phyloP scores from a whole-genome alignment of 495 filamentous ascomycete species.

The Aspergillus diversus region DNA sequence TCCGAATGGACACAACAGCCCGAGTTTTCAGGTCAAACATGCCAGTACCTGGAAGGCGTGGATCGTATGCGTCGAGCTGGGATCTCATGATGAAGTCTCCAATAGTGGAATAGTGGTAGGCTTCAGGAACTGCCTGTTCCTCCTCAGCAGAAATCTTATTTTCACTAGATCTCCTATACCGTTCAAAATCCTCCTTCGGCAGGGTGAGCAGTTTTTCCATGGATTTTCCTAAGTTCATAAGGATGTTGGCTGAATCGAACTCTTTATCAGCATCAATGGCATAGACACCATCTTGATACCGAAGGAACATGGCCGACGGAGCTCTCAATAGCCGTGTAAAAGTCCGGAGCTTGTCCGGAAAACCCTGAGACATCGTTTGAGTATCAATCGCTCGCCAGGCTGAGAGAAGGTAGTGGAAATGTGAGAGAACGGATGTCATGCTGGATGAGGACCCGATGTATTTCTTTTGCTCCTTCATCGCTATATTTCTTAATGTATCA shows the following conservation, averaged over 20 bases:
- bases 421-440: constrained; percentile 84
- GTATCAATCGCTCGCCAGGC: constrained; percentile 74
- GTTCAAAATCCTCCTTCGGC: constrained; percentile 77
- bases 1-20: constrained; percentile 86
- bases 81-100: constrained; percentile 96
- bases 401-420: constrained; percentile 93
- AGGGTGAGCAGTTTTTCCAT: constrained; percentile 96
- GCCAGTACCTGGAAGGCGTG: constrained; percentile 83
- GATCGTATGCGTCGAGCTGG: constrained; percentile 90
- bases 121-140: constrained; percentile 66
- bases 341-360: constrained; percentile 57
- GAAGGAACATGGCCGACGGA: constrained; percentile 81
- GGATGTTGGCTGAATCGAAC: constrained; percentile 80
- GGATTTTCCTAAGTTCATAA: constrained; percentile 88
- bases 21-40: constrained; percentile 98
- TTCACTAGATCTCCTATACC: constrained; percentile 69
- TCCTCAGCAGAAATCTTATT: constrained; percentile 66
- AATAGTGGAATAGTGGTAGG: constrained; percentile 84
- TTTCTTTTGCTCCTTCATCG: constrained; percentile 68
- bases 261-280: constrained; percentile 99
- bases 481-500: constrained; percentile 63
- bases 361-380: constrained; percentile 63
- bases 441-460: constrained; percentile 96
- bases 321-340: constrained; percentile 73
- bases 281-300: constrained; percentile 82